These are phyloP conservation scores for Populus hybrid DNA, from an alignment of 441 rosid species.

Conservation along the genomic window DNA sequence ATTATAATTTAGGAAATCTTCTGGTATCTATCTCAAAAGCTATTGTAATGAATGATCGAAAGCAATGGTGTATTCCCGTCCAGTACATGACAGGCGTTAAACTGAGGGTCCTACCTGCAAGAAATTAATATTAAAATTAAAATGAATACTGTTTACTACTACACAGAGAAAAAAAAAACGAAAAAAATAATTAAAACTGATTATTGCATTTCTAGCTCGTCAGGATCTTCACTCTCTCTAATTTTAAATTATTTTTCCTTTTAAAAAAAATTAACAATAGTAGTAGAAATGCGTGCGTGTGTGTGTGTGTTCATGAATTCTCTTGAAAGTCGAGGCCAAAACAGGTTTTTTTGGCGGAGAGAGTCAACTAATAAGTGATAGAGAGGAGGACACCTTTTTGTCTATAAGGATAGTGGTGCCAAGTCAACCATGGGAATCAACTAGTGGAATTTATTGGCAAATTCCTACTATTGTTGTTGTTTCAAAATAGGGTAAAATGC, in stretches of 20 bases:
- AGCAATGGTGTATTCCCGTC: conserved; percentile 9
- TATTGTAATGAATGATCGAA: conserved; percentile 16
- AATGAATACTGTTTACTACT: background rate
- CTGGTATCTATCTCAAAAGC: conserved; percentile 9
- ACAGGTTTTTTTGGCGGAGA: too few relatives aligned
- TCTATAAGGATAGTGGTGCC: background rate
- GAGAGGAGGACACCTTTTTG: too few relatives aligned
- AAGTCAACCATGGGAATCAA: background rate
- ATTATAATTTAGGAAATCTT: conserved; percentile 16
- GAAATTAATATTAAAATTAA: background rate
- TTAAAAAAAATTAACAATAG: too few relatives aligned
- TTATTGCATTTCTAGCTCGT: background rate
- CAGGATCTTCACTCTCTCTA: background rate
- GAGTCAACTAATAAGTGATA: too few relatives aligned
- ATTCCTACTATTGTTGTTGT: too few relatives aligned
- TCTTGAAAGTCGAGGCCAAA: background rate
- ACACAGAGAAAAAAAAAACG: background rate
- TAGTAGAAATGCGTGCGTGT: too few relatives aligned
- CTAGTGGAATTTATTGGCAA: too few relatives aligned
- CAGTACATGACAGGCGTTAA: conserved; percentile 7
- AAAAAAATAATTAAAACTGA: background rate
- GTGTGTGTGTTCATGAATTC: too few relatives aligned
- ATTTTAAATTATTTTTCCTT: background rate
- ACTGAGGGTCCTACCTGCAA: conserved; percentile 12
- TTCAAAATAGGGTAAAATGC: too few relatives aligned